Percentiles rank a stretch among this genome's conserved stretches.
These are phyloP conservation scores for Acorus calamus DNA, from an alignment of 106 monocot species.

Conservation along the genomic window DNA sequence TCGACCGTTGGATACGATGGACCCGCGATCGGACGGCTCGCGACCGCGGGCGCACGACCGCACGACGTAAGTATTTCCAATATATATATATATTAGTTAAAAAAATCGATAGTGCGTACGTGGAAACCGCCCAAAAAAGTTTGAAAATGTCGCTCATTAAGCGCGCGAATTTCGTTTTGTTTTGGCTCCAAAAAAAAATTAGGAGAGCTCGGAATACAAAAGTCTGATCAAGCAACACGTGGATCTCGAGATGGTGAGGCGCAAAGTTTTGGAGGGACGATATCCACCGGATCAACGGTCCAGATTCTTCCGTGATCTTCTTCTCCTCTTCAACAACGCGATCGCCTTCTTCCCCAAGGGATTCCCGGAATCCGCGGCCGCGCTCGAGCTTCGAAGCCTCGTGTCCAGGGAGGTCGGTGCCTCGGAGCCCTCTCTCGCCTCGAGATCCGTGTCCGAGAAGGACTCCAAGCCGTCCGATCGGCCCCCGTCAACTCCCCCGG, in stretches of 20 bases:
- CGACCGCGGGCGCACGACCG: no score
- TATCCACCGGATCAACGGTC: conserved; percentile 14
- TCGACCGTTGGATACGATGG: no score
- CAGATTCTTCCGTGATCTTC: conserved; percentile 69
- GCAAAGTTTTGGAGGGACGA: conserved; percentile 20
- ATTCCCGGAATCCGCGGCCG: conserved; percentile 40
- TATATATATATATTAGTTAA: no score
- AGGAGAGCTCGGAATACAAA: conserved; percentile 49
- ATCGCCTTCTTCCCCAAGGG: conserved; percentile 59
- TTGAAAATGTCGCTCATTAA: no score
- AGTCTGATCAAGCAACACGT: conserved; percentile 59
- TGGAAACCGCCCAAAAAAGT: no score
- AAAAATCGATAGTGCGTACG: no score
- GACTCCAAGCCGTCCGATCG: background rate
- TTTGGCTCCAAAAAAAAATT: background rate
- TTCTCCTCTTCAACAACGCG: conserved; percentile 75
- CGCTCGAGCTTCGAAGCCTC: conserved; percentile 30
- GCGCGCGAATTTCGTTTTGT: no score
- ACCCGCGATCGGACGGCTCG: no score
- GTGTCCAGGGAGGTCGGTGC: conserved; percentile 15
- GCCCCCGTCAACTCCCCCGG: background rate
- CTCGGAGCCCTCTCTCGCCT: background rate
- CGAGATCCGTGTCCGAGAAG: background rate
- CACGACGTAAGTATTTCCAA: no score
- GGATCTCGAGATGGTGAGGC: conserved; percentile 55